Evolutionary conservation across 2,329 filamentous ascomycete genomes (phyloP), one percentile per base, ranked within the genome.

Genomic region (Tetracladium maxilliforme): DNA sequence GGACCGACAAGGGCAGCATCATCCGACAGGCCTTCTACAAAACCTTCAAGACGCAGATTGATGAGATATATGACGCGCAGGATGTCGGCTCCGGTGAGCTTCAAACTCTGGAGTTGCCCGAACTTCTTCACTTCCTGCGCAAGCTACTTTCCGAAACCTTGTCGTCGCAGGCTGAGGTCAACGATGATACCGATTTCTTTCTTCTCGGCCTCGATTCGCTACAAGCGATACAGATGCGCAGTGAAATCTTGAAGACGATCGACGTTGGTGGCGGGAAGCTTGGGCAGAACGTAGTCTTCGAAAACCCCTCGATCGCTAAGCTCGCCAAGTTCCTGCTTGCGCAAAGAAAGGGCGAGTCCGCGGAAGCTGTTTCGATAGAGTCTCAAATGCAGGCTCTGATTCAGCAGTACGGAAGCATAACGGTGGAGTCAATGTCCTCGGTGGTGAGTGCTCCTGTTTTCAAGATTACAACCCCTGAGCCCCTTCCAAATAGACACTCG

Each of bases 281-380:
- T 1, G 54, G 57, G 0, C 58, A 64, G 23, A 75, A 71, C 24
- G 51, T 74, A 0, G 54, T 71, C 0, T 76, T 70, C 24, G 69
- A 76, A 20, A 52, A 61, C 17, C 61, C 60, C 1, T 65, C 57
- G 4, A 44, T 68, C 17, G 37, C 43, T 9, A 45, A 46, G 16
- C 42, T 73, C 11, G 52, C 61, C 4, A 39, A 38, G 2, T 50
- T 61, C 30, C 40, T 72, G 0, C 39, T 51, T 21, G 41, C 49
- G 1, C 39, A 69, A 5, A 43, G 52, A 2, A 47, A 42, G 4
- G 59, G 56, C 0, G 34, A 43, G 7, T 34, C 37, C 2, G 36
- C 37, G 6, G 38, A 47, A 8, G 33, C 36, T 6, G 45, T 49
- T 7, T 46, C 50, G 17, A 41, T 54, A 13, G 43, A 54, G 12